phyloP scores from a whole-genome alignment of 441 rosid species.

The Syzygium syzygioides region DNA sequence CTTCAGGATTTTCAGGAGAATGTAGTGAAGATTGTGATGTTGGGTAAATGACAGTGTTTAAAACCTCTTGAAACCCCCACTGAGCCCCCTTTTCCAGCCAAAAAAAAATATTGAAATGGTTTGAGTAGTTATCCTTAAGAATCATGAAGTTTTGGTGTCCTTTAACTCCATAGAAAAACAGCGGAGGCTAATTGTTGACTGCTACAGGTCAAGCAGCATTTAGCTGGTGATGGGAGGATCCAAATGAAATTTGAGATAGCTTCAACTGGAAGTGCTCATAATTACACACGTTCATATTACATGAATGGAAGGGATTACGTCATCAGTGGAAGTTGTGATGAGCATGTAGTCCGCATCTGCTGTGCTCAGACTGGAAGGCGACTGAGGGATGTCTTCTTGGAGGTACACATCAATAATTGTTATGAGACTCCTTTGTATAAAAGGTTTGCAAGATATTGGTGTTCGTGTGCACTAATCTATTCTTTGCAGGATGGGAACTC shows the following conservation, averaged over 20 bases:
- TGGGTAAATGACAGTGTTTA: background rate
- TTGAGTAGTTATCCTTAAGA: background rate
- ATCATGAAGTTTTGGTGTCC: background rate
- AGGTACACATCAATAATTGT: constrained; percentile 23
- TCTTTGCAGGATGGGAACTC: constrained; percentile 33
- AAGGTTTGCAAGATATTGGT: background rate
- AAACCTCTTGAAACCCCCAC: background rate
- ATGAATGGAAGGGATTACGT: constrained; percentile 54
- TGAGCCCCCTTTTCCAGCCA: background rate
- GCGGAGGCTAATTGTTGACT: background rate
- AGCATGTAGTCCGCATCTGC: constrained; percentile 40
- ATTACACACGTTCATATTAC: constrained; percentile 52
- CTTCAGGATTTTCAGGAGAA: background rate
- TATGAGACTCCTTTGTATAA: background rate
- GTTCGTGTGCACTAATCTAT: background rate
- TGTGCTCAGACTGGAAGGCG: constrained; percentile 55
- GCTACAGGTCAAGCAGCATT: constrained; percentile 42
- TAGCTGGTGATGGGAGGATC: constrained; percentile 46
- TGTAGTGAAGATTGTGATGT: background rate
- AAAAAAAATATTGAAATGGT: background rate
- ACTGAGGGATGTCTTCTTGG: constrained; percentile 41
- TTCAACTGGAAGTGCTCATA: constrained; percentile 40
- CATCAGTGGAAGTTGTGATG: constrained; percentile 52
- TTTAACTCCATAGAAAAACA: background rate
- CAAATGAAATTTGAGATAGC: constrained; percentile 40